Evolutionary conservation across 1,139 yeast genomes (phyloP), one percentile per base, ranked within the genome.

Genomic region (Lodderomyces orthopsilosis): DNA sequence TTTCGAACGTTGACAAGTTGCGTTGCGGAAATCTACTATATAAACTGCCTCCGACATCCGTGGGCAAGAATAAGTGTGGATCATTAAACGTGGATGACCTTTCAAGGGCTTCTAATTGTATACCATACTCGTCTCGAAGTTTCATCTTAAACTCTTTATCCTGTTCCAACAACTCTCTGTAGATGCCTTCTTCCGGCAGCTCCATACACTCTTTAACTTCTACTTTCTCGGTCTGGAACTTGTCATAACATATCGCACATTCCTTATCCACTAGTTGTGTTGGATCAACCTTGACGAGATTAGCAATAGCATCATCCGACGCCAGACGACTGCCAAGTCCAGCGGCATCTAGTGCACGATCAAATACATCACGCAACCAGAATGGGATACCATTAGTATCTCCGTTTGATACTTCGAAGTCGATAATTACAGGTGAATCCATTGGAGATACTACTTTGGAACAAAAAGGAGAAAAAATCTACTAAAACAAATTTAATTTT

Each of bases 211-310:
- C 35, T 6, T 41, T 41, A 4, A n/a, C 35, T 38, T 61, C 70
- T 44, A 65, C 68, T 1, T 55, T 43, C n/a, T 71, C 76, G n/a
- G 33, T 22, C 17, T 7, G 17, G 23, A 39, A 39, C 23, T 17
- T 32, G 34, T 43, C 46, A 48, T 66, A 72, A 51, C 77, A 72
- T 19, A 72, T 72, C 3, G 77, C 73, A 50, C 77, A 72, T n/a
- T 64, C 66, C 22, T 51, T 51, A 23, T 59, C 62, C 2, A 50
- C 49, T 13, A 64, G 41, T 3, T 44, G 50, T 14, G 43, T 46
- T 2, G 49, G n/a, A 15, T 59, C 61, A n/a, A 68, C 62, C 18
- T 55, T 59, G 35, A 53, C 51, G 36, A 72, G 57, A 28, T 66
- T 60, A 13, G 61, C 67, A 33, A 70, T 70, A 18, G 75, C 75